These are phyloP conservation scores for Paspalum notatum DNA, from an alignment of 176 grass and related monocot genomes.

Conservation along the genomic window DNA sequence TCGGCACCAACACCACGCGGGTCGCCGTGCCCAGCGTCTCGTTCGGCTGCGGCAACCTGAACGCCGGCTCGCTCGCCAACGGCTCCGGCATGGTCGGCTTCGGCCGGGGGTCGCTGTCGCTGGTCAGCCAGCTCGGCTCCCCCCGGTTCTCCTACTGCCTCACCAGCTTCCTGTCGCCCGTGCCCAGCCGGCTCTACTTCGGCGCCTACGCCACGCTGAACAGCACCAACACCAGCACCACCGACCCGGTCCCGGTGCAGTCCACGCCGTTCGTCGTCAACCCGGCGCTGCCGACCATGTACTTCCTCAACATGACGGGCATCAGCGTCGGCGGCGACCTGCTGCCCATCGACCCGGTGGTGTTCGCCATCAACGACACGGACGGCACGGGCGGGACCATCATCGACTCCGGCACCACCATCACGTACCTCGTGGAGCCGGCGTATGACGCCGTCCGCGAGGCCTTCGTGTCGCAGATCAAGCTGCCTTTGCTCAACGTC, in stretches of 20 bases:
- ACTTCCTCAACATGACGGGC: constrained; percentile 51
- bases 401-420: constrained; percentile 57
- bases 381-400: constrained; percentile 58
- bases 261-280: constrained; percentile 55
- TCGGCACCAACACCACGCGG: constrained; percentile 48
- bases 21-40: constrained; percentile 45
- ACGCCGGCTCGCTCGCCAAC: constrained; percentile 65
- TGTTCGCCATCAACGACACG: constrained; percentile 60
- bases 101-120: constrained; percentile 63
- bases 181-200: constrained; percentile 72
- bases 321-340: constrained; percentile 53
- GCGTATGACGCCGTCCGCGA: constrained; percentile 39
- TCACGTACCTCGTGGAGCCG: constrained; percentile 47
- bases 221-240: constrained; percentile 34
- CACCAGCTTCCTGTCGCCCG: constrained; percentile 51
- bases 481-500: constrained; percentile 26
- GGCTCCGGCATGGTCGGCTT: constrained; percentile 88
- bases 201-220: constrained; percentile 58
- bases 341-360: constrained; percentile 31
- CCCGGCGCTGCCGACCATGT: constrained; percentile 57
- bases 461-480: constrained; percentile 34
- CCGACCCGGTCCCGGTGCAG: constrained; percentile 36
- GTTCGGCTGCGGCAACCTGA: constrained; percentile 73
- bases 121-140: constrained; percentile 57
- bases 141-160: constrained; percentile 82